Base-by-base conservation (phyloP, 2,329 filamentous ascomycete genomes). In the Malbranchea cinnamomea region DNA sequence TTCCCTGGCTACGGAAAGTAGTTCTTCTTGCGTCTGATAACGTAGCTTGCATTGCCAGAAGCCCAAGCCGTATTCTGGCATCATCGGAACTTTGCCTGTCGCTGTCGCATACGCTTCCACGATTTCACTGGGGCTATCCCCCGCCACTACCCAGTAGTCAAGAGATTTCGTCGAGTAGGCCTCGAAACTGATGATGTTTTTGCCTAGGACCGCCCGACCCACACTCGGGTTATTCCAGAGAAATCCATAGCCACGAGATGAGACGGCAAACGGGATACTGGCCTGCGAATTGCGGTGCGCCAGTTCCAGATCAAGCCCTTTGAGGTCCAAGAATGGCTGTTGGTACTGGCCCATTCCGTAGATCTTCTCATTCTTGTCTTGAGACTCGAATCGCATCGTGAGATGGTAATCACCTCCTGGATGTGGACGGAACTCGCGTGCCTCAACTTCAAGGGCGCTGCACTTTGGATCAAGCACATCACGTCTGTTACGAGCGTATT, bases 11-110 rank as follows among this genome's bases (percentile, higher is more conserved):
- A 78, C 63, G 4, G 56, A 48, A 0, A 78, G 55, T 0, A 76
- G 44, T 43, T 78, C 71, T 11, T 75, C 70, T 41, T 78, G 74
- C 0, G 67, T 76, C 47, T 71, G 67, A 40, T 78, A 78, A 1
- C 72, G 60, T 7, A 77, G 53, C 48, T 74, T 77, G 48, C 70
- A 75, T 44, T 78, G 73, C 72, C 72, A 77, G 44, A 77, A 78
- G 0, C 73, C 73, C 0, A 78, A 57, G 0, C 71, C 72, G 40
- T 74, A 76, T 40, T 76, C 72, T 2, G 73, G 74, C 72, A 78
- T 77, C 63, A 71, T 69, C 0, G 74, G 73, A 0, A 67, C 68
- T 19, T 58, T 63, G 0, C 73, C 73, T 0, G 71, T 73, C 2
- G 59, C 67, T 3, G 50, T 49, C 0, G 65, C 63, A 40, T 77